Percentiles rank a stretch among this genome's conserved stretches.
phyloP scores from a whole-genome alignment of 1,284 basidiomycete species.

The Laetiporus sulphureus region DNA sequence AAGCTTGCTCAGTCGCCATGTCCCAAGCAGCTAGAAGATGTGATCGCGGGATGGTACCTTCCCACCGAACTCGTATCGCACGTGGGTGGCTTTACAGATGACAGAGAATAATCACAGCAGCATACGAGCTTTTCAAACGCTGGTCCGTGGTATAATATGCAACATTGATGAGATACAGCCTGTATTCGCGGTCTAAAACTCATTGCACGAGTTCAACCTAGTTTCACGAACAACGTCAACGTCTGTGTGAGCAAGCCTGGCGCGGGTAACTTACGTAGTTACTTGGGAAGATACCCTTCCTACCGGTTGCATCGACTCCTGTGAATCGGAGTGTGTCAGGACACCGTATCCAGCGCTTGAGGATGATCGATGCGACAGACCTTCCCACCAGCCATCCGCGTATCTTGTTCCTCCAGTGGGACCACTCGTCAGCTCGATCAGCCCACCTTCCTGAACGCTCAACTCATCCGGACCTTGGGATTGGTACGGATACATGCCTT shows the following conservation, averaged over 20 bases:
- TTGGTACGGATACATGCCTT: slow-evolving; percentile 63
- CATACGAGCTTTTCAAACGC: too few species aligned
- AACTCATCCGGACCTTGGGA: slow-evolving; percentile 67
- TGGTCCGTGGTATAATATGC: too few species aligned
- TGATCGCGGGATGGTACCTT: too few species aligned
- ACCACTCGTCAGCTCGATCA: slow-evolving; percentile 58
- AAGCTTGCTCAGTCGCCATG: too few species aligned
- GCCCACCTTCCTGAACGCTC: slow-evolving; percentile 52
- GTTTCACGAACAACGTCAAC: neutral
- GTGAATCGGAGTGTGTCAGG: slow-evolving; percentile 11
- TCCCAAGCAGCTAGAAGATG: too few species aligned
- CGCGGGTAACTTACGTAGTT: slow-evolving; percentile 58
- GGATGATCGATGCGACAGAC: slow-evolving; percentile 38
- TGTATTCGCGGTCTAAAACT: too few species aligned
- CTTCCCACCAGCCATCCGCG: slow-evolving; percentile 81
- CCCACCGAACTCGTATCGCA: too few species aligned
- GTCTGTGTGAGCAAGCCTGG: neutral
- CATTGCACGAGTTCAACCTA: slow-evolving; percentile 3
- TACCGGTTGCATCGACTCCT: slow-evolving; percentile 56
- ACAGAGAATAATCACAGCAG: too few species aligned
- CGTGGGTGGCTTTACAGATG: too few species aligned
- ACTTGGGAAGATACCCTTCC: slow-evolving; percentile 76
- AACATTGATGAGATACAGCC: too few species aligned
- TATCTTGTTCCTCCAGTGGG: slow-evolving; percentile 54
- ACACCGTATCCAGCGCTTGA: slow-evolving; percentile 2